Evolutionary conservation across 495 filamentous ascomycete species (phyloP).

Genomic region (Penicillium tannophilum): DNA sequence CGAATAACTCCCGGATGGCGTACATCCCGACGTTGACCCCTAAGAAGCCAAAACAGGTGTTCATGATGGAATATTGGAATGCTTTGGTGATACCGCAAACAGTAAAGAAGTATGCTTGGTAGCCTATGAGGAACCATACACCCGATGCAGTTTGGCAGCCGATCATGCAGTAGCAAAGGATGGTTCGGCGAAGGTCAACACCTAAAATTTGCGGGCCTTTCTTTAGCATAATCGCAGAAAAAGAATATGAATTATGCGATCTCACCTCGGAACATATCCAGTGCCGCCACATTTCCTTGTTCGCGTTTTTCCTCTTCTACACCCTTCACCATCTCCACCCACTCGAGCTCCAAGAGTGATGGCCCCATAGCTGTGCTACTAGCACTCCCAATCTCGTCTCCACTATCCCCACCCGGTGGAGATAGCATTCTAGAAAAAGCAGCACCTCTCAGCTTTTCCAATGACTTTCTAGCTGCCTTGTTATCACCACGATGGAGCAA

Average conservation of each 20-base stretch:
- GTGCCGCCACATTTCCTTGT: constrained; percentile 14
- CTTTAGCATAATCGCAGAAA: background rate
- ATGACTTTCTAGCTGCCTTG: constrained; percentile 13
- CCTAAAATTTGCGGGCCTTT: background rate
- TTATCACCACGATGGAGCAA: constrained; percentile 16
- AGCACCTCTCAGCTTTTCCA: constrained; percentile 14
- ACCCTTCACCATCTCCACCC: constrained; percentile 21
- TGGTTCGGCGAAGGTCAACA: constrained; percentile 19
- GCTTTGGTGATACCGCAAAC: constrained; percentile 60
- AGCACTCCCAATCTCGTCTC: constrained; percentile 7
- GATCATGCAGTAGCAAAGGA: constrained; percentile 21
- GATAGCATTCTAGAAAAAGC: constrained; percentile 8
- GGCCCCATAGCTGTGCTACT: constrained; percentile 4
- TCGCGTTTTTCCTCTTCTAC: constrained; percentile 22
- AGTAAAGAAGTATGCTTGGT: constrained; percentile 65
- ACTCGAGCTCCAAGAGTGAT: constrained; percentile 18
- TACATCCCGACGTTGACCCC: constrained; percentile 56
- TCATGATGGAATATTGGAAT: constrained; percentile 59
- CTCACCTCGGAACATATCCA: constrained; percentile 23
- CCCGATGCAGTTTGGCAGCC: constrained; percentile 56
- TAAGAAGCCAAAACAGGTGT: constrained; percentile 56
- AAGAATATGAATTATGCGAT: background rate
- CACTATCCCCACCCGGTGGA: background rate
- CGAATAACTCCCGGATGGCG: constrained; percentile 56
- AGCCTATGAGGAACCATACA: constrained; percentile 64